phyloP scores from a whole-genome alignment of 192 early-diverging fungal genomes.

The Umbelopsis sp. region DNA sequence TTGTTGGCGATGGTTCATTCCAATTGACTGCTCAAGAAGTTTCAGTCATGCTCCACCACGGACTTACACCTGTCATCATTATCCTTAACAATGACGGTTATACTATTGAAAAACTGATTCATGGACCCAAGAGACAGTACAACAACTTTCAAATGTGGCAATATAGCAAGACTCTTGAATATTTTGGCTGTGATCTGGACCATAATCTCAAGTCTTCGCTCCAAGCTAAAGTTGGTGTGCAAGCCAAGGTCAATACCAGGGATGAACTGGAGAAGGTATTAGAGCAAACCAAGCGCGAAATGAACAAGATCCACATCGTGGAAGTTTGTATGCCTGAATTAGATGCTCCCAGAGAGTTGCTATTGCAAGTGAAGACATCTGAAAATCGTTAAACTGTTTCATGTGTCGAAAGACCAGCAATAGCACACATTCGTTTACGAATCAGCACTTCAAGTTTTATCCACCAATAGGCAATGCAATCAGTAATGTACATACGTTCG shows the following conservation, averaged over 20 bases:
- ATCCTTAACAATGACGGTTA: constrained; percentile 57
- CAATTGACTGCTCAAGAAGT: constrained; percentile 53
- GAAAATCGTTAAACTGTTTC: constrained; percentile 23
- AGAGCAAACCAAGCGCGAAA: constrained; percentile 23
- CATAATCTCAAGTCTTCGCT: constrained; percentile 23
- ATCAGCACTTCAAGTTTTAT: not conserved
- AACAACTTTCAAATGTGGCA: constrained; percentile 55
- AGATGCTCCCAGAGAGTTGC: constrained; percentile 48
- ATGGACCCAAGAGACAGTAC: constrained; percentile 44
- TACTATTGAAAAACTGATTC: constrained; percentile 51
- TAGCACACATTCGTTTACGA: not conserved
- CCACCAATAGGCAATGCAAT: no score
- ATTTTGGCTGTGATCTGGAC: constrained; percentile 37
- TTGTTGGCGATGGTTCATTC: constrained; percentile 56
- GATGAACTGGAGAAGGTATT: constrained; percentile 45
- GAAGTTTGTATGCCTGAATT: constrained; percentile 50
- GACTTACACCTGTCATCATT: constrained; percentile 49
- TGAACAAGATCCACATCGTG: constrained; percentile 44
- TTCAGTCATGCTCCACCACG: constrained; percentile 50
- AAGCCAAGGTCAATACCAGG: constrained; percentile 27
- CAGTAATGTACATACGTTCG: no score
- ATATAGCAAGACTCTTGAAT: constrained; percentile 47
- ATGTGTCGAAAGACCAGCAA: not conserved
- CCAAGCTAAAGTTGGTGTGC: constrained; percentile 33
- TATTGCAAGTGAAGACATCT: constrained; percentile 26